Evolutionary conservation across 805 yeast species (phyloP).

Genomic region (Hanseniaspora valbyensis): DNA sequence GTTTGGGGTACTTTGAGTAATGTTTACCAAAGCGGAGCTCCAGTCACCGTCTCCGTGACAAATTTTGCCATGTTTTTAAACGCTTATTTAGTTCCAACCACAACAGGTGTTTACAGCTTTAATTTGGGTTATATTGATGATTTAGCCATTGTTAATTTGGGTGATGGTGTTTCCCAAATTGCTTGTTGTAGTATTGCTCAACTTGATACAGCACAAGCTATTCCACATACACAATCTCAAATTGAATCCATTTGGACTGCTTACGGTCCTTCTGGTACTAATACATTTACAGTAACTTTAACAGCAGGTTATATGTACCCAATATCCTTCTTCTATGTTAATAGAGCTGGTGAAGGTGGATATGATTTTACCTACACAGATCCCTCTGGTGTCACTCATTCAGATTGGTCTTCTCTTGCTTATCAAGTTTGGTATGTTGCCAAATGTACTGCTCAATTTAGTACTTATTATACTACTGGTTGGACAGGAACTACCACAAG

Average conservation of each 20-base stretch:
- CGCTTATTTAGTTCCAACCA: constrained; percentile 14
- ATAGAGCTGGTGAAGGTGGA: constrained; percentile 19
- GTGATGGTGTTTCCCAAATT: constrained; percentile 14
- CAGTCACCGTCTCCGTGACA: not conserved
- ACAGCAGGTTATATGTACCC: constrained; percentile 27
- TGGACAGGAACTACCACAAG: too few species aligned
- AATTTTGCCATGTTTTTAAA: constrained; percentile 15
- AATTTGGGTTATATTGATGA: constrained; percentile 14
- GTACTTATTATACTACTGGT: constrained; percentile 15
- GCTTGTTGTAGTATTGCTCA: constrained; percentile 13
- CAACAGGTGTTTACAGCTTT: constrained; percentile 13
- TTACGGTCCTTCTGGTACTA: constrained; percentile 10
- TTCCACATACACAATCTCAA: constrained; percentile 11
- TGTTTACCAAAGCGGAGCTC: not conserved
- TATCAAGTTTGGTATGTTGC: constrained; percentile 16
- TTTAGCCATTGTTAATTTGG: constrained; percentile 13
- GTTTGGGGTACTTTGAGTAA: constrained; percentile 1
- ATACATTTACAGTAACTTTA: constrained; percentile 18
- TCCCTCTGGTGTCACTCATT: constrained; percentile 20
- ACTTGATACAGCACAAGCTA: constrained; percentile 1
- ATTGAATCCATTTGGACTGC: constrained; percentile 13
- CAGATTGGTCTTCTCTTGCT: constrained; percentile 19
- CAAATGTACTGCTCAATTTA: constrained; percentile 3
- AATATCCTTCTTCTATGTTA: constrained; percentile 23
- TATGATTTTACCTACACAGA: constrained; percentile 18